Evolutionary conservation across 352 stramenopile genomes (phyloP), one percentile per base, ranked within the genome.

Genomic region (Blastocystis sp.): DNA sequence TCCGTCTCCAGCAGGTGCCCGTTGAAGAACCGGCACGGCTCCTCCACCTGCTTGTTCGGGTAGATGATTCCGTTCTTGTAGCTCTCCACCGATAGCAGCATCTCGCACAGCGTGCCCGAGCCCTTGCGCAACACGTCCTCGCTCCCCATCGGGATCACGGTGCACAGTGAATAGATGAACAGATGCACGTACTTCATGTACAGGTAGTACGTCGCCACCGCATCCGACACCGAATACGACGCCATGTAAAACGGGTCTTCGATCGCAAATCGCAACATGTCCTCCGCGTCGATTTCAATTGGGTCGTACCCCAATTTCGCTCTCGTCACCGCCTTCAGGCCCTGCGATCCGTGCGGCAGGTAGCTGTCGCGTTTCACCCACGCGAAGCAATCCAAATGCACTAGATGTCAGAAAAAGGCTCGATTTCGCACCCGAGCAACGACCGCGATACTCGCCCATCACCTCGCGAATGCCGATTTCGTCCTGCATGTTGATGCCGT

Each of bases 291-390:
- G 4, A 99, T 96, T 90, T 96, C 94, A 4, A 98, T 96, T 0
- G 96, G 97, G 91, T 99, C 96, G 90, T 99, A 99, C 31, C 97
- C 97, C 3, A 99, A 91, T 91, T 99, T 99, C 89, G 98, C 98
- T 91, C 98, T 98, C 21, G 97, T 99, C 62, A 99, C 97, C 0
- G 97, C 96, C 91, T 99, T 99, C 10, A 99, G 93, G 51, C 97
- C 97, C 88, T 98, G 97, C 33, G 95, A 96, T 33, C 97, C 97
- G 88, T 98, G 96, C 3, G 97, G 97, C 35, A 99, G 91, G 91
- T 99, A 99, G 0, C 96, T 99, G 91, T 99, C 97, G 69, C 97
- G 95, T 90, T 98, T 98, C 4, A 99, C 97, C 97, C 97, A 99
- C 91, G 95, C 97, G 91, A 99, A 98, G 6, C 96, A 96, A 91